Evolutionary conservation across 768 basidiomycete genomes (phyloP).

Genomic region (Mycena filopes): DNA sequence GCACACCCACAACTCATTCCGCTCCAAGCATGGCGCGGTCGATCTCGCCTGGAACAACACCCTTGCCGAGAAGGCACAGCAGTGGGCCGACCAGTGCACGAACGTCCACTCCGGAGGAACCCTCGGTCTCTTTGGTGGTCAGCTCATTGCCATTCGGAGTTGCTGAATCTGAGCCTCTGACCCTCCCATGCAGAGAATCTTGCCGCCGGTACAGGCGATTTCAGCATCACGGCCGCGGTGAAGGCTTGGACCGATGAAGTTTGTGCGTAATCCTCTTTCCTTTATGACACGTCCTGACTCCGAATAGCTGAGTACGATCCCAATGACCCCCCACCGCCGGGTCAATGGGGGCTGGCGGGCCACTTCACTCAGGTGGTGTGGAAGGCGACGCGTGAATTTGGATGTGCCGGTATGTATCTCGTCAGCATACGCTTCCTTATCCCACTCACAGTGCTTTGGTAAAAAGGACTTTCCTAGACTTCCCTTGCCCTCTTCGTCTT

Average conservation of each 20-base stretch:
- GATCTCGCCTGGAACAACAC: conserved; percentile 57
- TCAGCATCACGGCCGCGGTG: conserved; percentile 47
- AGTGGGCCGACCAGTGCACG: conserved; percentile 59
- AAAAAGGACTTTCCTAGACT: no score
- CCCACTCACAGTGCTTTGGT: no score
- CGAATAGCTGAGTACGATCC: conserved; percentile 49
- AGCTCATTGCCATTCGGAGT: no score
- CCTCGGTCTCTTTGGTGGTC: conserved; percentile 49
- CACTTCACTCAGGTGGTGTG: conserved; percentile 65
- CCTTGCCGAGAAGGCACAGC: conserved; percentile 53
- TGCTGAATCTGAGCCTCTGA: no score
- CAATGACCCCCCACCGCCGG: conserved; percentile 50
- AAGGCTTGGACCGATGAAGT: conserved; percentile 56
- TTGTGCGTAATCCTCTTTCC: conserved; percentile 41
- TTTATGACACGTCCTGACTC: not conserved
- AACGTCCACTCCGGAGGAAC: conserved; percentile 59
- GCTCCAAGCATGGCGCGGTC: conserved; percentile 55
- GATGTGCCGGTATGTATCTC: conserved; percentile 46
- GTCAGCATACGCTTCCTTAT: no score
- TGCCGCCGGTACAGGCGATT: conserved; percentile 50
- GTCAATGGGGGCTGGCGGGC: no score
- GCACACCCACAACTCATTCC: conserved; percentile 46
- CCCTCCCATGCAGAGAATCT: conserved; percentile 53
- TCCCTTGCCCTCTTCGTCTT: no score
- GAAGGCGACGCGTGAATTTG: conserved; percentile 57